phyloP scores from a whole-genome alignment of 768 basidiomycete genomes.

The Leccinum pellstonianum region DNA sequence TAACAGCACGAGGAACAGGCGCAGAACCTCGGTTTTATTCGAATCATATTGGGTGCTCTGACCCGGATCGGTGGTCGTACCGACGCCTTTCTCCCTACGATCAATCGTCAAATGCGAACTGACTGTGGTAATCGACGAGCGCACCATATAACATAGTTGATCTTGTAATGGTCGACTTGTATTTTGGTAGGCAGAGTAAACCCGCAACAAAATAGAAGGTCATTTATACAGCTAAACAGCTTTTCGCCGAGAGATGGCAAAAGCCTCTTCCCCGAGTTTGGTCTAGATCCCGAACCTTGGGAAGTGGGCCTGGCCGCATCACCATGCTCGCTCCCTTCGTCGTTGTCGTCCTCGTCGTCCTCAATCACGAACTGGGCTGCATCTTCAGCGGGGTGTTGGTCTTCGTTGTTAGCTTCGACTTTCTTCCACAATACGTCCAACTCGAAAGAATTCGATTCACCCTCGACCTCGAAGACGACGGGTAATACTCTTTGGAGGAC shows the following conservation, averaged over 20 bases:
- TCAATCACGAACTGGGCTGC: conserved; percentile 84
- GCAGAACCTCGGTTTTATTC: conserved; percentile 87
- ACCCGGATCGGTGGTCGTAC: conserved; percentile 76
- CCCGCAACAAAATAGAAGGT: conserved; percentile 90
- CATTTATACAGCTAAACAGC: conserved; percentile 75
- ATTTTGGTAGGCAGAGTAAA: conserved; percentile 83
- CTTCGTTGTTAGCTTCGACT: conserved; percentile 45
- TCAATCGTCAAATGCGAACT: conserved; percentile 6
- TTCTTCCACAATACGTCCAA: conserved; percentile 81
- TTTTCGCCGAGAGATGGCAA: conserved; percentile 80
- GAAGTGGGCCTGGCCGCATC: conserved; percentile 29
- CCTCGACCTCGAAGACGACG: conserved; percentile 80
- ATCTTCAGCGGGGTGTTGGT: conserved; percentile 26
- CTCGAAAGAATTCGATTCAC: conserved; percentile 72
- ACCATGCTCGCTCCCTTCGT: conserved; percentile 38
- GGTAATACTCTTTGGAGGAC: conserved; percentile 87
- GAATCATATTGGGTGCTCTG: conserved; percentile 62
- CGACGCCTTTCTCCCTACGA: conserved; percentile 90
- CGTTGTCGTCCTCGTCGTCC: conserved; percentile 58
- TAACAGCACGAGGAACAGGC: conserved; percentile 81
- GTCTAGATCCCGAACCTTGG: conserved; percentile 17
- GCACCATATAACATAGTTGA: conserved; percentile 87
- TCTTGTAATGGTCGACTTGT: conserved; percentile 77
- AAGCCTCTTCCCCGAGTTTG: conserved; percentile 44
- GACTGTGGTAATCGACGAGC: conserved; percentile 26